Evolutionary conservation across 2,329 filamentous ascomycete species (phyloP), one percentile per base, ranked within the genome.

Genomic region (Alternaria sp.): DNA sequence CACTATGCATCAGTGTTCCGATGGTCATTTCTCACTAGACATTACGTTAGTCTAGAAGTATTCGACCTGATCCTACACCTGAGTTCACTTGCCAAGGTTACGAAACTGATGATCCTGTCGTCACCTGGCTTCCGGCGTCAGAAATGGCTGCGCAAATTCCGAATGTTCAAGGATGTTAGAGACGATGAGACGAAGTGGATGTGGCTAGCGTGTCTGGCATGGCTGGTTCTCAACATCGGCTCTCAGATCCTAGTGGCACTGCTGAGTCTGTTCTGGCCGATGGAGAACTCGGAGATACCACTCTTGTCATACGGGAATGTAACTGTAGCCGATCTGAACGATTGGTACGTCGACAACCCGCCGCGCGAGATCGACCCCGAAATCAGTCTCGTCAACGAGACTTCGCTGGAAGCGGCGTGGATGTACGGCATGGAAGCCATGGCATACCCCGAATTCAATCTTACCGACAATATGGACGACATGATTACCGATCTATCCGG

Each of bases 1-100:
- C 67, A 74, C 43, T 79, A 79, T 43, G 77, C 76, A 74, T 75
- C 50, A 11, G 56, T 62, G 11, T 70, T 79, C 17, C 71, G 76
- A 15, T 79, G 77, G 77, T 74, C 74, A 1, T 64, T 80, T n/a
- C 64, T 80, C 19, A 73, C 74, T 0, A 69, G 68, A 32, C 70
- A 73, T 26, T 79, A 76, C 28, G 69, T 79, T 21, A 76, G 70
- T 11, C 59, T 79, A 11, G 77, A 80, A 45, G 69, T 71, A 1
- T 80, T 79, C 32, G 77, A 79, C 46, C 67, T 80, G 23, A 77
- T 79, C 25, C 67, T 79, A 6, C 73, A 76, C 8, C 54, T 77
- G 1, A 68, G 71, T 21, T 74, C 73, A 12, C 67, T 78, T 6
- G 74, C 74, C 19, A 77, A 77, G 17, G 72, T 79, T 17, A 66